Evolutionary conservation across 495 filamentous ascomycete species (phyloP).

Genomic region (Penicillium ochrochloron): DNA sequence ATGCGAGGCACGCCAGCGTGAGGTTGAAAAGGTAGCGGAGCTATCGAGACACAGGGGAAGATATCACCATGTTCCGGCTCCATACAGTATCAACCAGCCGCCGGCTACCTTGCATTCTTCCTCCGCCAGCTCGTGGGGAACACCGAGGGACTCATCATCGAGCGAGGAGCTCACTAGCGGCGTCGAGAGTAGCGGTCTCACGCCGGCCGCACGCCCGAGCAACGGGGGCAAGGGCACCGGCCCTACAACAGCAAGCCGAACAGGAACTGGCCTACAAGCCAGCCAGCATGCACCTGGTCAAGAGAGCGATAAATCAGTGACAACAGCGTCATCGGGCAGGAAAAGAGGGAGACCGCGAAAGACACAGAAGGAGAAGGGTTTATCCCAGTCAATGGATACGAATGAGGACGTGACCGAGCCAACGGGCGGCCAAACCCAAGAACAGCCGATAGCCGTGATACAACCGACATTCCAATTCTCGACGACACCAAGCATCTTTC

Average conservation of each 20-base stretch:
- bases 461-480: not conserved
- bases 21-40: not conserved
- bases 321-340: not conserved
- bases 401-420: not conserved
- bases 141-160: constrained; percentile 1
- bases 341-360: not conserved
- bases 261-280: not conserved
- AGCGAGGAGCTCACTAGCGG: not conserved
- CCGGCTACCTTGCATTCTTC: not conserved
- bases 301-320: not conserved
- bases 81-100: not conserved
- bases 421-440: not conserved
- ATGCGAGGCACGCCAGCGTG: not conserved
- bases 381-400: not conserved
- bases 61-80: not conserved
- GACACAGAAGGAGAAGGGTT: not conserved
- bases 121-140: constrained; percentile 4
- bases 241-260: not conserved
- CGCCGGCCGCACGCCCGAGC: not conserved
- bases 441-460: not conserved
- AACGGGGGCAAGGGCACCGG: constrained; percentile 1
- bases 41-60: not conserved
- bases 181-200: not conserved
- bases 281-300: not conserved
- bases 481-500: not conserved